A percentile compares a stretch with the other conserved stretches of the same genome.
Conservation (phyloP, 2,329 filamentous ascomycete species). For the Exophiala viscosa region DNA sequence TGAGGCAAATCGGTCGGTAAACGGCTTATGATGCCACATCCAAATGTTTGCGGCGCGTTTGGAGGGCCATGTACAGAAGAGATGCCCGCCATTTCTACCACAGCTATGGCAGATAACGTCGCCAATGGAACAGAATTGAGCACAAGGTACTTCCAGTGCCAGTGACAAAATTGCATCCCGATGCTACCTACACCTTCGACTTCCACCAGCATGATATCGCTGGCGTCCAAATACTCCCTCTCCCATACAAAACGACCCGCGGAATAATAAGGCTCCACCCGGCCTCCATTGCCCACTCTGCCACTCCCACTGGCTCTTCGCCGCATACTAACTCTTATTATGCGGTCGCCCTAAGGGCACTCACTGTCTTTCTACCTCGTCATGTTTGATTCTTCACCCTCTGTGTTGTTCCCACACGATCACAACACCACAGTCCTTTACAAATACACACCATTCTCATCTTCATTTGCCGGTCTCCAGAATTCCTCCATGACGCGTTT, state of each 20-base stretch:
- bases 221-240: background rate
- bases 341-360: slow-evolving; percentile 9
- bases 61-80: background rate
- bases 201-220: too few species aligned
- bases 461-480: slow-evolving; percentile 3
- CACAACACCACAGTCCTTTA: slow-evolving; percentile 3
- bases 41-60: too few species aligned
- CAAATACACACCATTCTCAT: slow-evolving; percentile 6
- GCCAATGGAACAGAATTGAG: too few species aligned
- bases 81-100: too few species aligned
- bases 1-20: background rate
- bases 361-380: slow-evolving; percentile 16
- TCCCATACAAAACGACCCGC: background rate
- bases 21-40: background rate
- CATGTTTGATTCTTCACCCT: slow-evolving; percentile 17
- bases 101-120: too few species aligned
- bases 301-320: slow-evolving; percentile 8
- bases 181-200: too few species aligned
- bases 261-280: slow-evolving; percentile 16
- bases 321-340: slow-evolving; percentile 2
- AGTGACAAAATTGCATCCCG: too few species aligned
- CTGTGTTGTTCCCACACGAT: slow-evolving; percentile 7
- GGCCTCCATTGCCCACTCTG: slow-evolving; percentile 8
- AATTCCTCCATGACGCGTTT: slow-evolving; percentile 22
- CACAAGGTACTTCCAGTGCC: too few species aligned